phyloP scores from a whole-genome alignment of 306 rosid genomes.

The Cicer pinnatifidum region DNA sequence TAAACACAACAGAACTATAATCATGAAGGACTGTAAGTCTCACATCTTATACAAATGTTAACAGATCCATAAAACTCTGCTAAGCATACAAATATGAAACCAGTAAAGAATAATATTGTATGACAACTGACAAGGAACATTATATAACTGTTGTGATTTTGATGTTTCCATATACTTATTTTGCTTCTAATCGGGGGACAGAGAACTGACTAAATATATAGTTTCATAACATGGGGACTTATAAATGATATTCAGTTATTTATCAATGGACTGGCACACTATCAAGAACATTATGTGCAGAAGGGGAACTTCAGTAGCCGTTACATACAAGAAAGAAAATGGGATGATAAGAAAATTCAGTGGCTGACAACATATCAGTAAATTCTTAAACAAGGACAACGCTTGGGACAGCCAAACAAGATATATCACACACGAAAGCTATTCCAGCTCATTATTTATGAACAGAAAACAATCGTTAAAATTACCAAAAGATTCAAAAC shows the following conservation, averaged over 20 bases:
- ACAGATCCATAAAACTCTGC: background rate
- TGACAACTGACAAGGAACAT: constrained; percentile 7
- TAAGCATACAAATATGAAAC: constrained; percentile 21
- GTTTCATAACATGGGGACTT: background rate
- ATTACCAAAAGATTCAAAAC: constrained; percentile 2
- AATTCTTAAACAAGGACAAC: background rate
- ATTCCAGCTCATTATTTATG: background rate
- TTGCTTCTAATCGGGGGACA: background rate
- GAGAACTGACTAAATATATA: background rate
- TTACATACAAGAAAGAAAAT: background rate
- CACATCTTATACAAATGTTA: background rate
- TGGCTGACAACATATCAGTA: background rate
- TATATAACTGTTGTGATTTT: background rate
- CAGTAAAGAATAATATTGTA: background rate
- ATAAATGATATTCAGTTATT: background rate
- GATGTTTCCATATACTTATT: background rate
- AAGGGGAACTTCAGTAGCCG: background rate
- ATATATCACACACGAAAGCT: background rate
- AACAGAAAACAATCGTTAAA: background rate
- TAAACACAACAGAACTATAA: constrained; percentile 15
- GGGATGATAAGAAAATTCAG: background rate
- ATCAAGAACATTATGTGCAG: background rate
- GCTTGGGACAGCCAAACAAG: background rate
- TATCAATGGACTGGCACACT: constrained; percentile 1
- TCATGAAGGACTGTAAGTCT: background rate